Evolutionary conservation across 139 green algal species (phyloP).

Genomic region (Micractinium sp.): DNA sequence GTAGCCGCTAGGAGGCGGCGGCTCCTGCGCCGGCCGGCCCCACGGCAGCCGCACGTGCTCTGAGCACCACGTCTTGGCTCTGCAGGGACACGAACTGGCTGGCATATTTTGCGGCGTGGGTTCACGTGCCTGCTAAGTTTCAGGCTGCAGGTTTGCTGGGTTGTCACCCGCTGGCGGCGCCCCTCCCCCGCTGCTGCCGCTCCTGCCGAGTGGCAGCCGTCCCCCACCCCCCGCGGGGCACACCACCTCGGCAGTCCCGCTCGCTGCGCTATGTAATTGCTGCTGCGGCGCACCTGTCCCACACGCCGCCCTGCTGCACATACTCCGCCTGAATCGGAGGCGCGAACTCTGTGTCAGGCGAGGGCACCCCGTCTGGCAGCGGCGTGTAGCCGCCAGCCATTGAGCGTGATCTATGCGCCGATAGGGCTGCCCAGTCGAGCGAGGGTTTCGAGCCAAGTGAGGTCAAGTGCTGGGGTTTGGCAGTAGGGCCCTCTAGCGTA

Average conservation of each 20-base stretch:
- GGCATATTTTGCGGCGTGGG: no score
- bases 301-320: slow-evolving; percentile 5
- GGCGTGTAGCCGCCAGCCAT: neutral
- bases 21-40: slow-evolving; percentile 7
- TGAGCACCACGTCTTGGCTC: neutral
- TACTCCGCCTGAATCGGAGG: slow-evolving; percentile 7
- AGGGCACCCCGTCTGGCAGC: slow-evolving; percentile 16
- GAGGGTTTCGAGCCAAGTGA: neutral
- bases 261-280: neutral
- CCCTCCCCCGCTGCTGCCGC: no score
- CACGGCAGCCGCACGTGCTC: slow-evolving; percentile 1
- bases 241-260: no score
- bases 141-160: no score
- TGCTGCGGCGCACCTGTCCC: neutral
- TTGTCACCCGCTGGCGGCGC: no score
- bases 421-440: neutral
- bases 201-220: no score
- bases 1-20: slow-evolving; percentile 54
- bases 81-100: neutral
- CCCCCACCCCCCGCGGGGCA: no score
- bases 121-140: no score
- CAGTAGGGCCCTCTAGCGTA: no score
- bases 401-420: neutral
- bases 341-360: slow-evolving; percentile 7
- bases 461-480: no score